Conservation (phyloP, 2,329 filamentous ascomycete genomes). For the Cercospora janseana region DNA sequence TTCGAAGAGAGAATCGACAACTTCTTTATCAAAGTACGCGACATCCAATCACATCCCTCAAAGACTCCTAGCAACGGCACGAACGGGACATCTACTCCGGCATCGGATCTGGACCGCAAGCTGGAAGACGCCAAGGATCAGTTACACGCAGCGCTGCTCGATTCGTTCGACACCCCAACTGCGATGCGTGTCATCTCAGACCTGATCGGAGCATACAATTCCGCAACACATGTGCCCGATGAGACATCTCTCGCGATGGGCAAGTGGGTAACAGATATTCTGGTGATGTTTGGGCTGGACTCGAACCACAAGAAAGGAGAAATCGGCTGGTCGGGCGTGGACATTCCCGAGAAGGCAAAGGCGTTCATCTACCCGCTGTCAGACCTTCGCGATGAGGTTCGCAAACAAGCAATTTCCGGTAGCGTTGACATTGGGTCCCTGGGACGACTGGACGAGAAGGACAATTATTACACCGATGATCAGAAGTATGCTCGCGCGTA, state of each 20-base stretch:
- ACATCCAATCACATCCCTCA: slow-evolving; percentile 40
- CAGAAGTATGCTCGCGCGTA: slow-evolving; percentile 51
- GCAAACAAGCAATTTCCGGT: slow-evolving; percentile 54
- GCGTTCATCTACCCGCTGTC: slow-evolving; percentile 61
- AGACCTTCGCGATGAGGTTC: slow-evolving; percentile 57
- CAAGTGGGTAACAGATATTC: slow-evolving; percentile 77
- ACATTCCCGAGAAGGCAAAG: slow-evolving; percentile 59
- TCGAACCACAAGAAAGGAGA: slow-evolving; percentile 46
- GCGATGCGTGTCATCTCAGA: slow-evolving; percentile 77
- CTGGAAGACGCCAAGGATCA: slow-evolving; percentile 56
- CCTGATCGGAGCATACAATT: slow-evolving; percentile 75
- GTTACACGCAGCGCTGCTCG: slow-evolving; percentile 66
- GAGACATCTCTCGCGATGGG: slow-evolving; percentile 57
- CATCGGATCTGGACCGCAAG: slow-evolving; percentile 42
- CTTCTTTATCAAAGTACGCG: slow-evolving; percentile 61
- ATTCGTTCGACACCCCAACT: slow-evolving; percentile 83
- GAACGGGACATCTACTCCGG: slow-evolving; percentile 36
- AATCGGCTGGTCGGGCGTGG: slow-evolving; percentile 65
- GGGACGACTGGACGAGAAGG: slow-evolving; percentile 28
- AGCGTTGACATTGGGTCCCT: slow-evolving; percentile 40
- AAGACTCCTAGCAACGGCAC: slow-evolving; percentile 10
- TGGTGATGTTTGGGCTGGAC: slow-evolving; percentile 81
- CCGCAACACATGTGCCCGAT: slow-evolving; percentile 47
- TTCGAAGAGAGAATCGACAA: slow-evolving; percentile 81
- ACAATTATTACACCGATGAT: slow-evolving; percentile 28